Base-by-base conservation (phyloP, 768 basidiomycete species). In the Boletus speciosus region DNA sequence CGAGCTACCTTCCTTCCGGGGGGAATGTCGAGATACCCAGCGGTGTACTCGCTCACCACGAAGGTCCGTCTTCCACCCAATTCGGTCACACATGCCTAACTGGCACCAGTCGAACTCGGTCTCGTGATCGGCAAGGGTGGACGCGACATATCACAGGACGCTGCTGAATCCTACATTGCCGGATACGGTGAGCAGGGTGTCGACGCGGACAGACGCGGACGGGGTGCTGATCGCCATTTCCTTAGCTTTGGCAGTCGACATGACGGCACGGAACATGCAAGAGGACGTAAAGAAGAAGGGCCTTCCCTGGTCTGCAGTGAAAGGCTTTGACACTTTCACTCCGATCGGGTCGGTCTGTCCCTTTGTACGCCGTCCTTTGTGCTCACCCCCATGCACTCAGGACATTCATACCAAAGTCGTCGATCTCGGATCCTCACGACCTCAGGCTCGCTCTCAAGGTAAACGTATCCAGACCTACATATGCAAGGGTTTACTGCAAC, bases 291-390 rank as follows among this genome's bases (percentile, higher is more conserved):
- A 96, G 76, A 90, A 88, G 65, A 86, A 84, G 47, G 93, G 97
- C 10, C 79, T 98, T n/a, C 97, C 97, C 1, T 99, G 97, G 97
- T 85, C 87, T n/a, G 81, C 94, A 11, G 91, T 87, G 2, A 98
- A 99, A 71, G 96, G 96, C 2, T 97, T 98, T 61, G 96, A 99
- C 69, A 95, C 93, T 0, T 98, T 95, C 74, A 93, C 90, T 5
- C 94, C 94, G 2, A 81, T 96, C 58, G 87, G 93, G 93, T 91
- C 64, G 39, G 71, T 61, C 51, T 49, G 19, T 34, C 46, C 39
- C 36, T 39, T 15, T 2, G 0, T 25, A 3, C 32, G 2, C 11
- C 35, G 5, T 35, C 42, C 4, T 31, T 35, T 5, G 7, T 29
- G n/a, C 48, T 61, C 25, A 66, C 49, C 6, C 27, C 32, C 32